phyloP scores from a whole-genome alignment of 1,284 basidiomycete species.

The Papiliotrema terrestris region DNA sequence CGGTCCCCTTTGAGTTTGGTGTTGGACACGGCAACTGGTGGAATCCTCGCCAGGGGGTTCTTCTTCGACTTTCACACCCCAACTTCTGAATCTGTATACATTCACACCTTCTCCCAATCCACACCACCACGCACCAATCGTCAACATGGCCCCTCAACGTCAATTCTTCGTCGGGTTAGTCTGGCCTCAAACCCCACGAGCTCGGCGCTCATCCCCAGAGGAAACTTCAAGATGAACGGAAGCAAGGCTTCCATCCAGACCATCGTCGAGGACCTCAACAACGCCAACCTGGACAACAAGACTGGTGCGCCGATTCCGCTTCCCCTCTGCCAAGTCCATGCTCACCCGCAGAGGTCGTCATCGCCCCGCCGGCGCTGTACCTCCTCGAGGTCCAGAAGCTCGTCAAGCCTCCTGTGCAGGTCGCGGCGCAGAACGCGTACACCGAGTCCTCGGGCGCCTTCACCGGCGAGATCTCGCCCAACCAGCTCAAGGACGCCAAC shows the following conservation, averaged over 20 bases:
- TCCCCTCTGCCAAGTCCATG: background rate
- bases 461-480: slow-evolving; percentile 88
- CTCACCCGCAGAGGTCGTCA: slow-evolving; percentile 71
- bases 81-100: too few relatives aligned
- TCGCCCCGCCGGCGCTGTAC: slow-evolving; percentile 87
- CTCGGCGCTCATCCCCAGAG: slow-evolving; percentile 65
- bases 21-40: too few relatives aligned
- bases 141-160: slow-evolving; percentile 33
- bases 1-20: too few relatives aligned
- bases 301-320: slow-evolving; percentile 58
- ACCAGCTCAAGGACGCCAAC: slow-evolving; percentile 77
- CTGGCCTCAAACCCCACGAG: background rate
- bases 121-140: slow-evolving; percentile 5
- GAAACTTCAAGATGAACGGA: slow-evolving; percentile 93
- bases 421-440: slow-evolving; percentile 92
- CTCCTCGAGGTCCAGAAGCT: slow-evolving; percentile 63
- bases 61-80: too few relatives aligned
- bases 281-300: slow-evolving; percentile 66
- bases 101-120: too few relatives aligned
- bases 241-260: slow-evolving; percentile 61
- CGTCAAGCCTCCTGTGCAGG: slow-evolving; percentile 63
- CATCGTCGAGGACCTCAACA: slow-evolving; percentile 68
- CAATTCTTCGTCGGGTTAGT: slow-evolving; percentile 48
- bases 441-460: slow-evolving; percentile 81
- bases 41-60: too few relatives aligned